Evolutionary conservation across 805 yeast genomes (phyloP).

Genomic region (Starmera quercuum): DNA sequence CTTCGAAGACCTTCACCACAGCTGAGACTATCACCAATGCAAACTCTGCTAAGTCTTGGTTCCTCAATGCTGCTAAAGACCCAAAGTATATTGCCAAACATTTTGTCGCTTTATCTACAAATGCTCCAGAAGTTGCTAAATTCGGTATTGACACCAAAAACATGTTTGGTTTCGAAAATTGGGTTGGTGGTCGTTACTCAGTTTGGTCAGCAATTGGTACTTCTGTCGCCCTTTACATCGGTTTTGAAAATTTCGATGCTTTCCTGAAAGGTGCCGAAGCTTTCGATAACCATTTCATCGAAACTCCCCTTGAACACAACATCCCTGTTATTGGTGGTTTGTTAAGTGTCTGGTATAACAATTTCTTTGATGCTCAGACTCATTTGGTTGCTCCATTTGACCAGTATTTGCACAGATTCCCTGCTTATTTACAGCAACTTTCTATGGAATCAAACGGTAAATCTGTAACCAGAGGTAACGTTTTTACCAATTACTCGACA

Average conservation of each 20-base stretch:
- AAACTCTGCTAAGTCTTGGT: conserved; percentile 92
- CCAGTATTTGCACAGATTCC: conserved; percentile 98
- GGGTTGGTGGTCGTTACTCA: conserved; percentile 99
- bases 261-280: conserved; percentile 98
- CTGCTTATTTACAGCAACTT: conserved; percentile 97
- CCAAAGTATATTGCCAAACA: conserved; percentile 83
- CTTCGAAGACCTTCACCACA: conserved; percentile 98
- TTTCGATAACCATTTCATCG: conserved; percentile 81
- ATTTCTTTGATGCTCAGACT: conserved; percentile 96
- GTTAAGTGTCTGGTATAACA: conserved; percentile 96
- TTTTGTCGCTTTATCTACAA: conserved; percentile 94
- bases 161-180: conserved; percentile 96
- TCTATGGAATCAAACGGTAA: conserved; percentile 99
- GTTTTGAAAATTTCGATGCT: conserved; percentile 86
- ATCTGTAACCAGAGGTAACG: conserved; percentile 88
- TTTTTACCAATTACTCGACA: conserved; percentile 88
- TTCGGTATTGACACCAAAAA: conserved; percentile 96
- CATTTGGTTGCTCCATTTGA: conserved; percentile 98
- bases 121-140: conserved; percentile 82
- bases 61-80: conserved; percentile 65
- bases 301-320: conserved; percentile 82
- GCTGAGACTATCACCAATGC: conserved; percentile 98
- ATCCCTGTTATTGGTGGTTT: conserved; percentile 93
- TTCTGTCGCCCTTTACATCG: conserved; percentile 90
- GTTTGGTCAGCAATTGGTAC: conserved; percentile 99